These are phyloP conservation scores for Leccinum rimulosum DNA, from an alignment of 768 basidiomycete species.

Conservation along the genomic window DNA sequence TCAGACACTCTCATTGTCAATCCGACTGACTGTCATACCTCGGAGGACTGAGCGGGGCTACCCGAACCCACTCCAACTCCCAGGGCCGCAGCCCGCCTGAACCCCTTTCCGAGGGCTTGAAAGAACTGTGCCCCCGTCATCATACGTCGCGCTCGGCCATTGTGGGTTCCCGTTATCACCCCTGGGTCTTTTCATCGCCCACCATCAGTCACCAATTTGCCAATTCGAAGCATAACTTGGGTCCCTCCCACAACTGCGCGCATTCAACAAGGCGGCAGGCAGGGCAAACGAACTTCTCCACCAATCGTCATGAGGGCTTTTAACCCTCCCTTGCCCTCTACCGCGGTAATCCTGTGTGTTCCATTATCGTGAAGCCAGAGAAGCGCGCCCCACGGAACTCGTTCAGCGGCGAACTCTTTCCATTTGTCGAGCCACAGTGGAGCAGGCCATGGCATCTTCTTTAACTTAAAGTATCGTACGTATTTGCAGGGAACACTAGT, in stretches of 20 bases:
- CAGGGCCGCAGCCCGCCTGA: constrained; percentile 26
- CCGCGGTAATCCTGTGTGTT: constrained; percentile 32
- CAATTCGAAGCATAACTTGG: constrained; percentile 28
- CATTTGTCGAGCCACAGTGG: constrained; percentile 20
- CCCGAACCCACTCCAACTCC: constrained; percentile 15
- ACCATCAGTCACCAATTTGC: constrained; percentile 26
- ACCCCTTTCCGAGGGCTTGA: constrained; percentile 6
- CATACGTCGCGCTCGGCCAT: constrained; percentile 7
- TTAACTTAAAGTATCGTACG: too few species aligned
- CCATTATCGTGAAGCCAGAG: constrained; percentile 21
- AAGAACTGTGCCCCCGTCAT: constrained; percentile 14
- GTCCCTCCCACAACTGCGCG: constrained; percentile 15
- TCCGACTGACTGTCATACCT: constrained; percentile 5
- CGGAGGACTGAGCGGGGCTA: constrained; percentile 15
- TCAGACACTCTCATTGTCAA: constrained; percentile 28
- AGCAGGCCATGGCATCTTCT: neutral
- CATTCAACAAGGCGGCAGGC: constrained; percentile 10
- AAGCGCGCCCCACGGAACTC: constrained; percentile 18
- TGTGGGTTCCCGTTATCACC: constrained; percentile 21
- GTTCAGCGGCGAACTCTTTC: constrained; percentile 11
- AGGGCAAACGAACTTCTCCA: constrained; percentile 10
- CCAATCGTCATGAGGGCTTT: constrained; percentile 18
- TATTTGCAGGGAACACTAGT: neutral
- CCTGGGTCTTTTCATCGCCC: constrained; percentile 1
- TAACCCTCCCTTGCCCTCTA: constrained; percentile 22